A percentile compares a stretch with the other conserved stretches of the same genome.
These are phyloP conservation scores for Biscogniauxia marginata DNA, from an alignment of 2,329 filamentous ascomycete genomes.

Conservation along the genomic window DNA sequence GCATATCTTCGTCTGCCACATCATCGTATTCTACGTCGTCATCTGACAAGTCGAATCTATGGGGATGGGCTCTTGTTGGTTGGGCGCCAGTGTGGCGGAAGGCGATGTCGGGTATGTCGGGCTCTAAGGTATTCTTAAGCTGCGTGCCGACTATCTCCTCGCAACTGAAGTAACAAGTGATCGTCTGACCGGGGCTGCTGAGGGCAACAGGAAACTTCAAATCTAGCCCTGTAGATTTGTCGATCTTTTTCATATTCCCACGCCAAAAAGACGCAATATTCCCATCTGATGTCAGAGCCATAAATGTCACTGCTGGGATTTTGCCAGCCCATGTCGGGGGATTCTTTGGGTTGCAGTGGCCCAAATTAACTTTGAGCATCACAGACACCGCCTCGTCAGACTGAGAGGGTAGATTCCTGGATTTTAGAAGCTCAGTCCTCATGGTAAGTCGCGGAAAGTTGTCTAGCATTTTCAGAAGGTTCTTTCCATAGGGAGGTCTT, in stretches of 20 bases:
- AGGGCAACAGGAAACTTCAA: slow-evolving; percentile 60
- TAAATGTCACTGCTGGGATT: slow-evolving; percentile 67
- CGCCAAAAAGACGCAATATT: slow-evolving; percentile 67
- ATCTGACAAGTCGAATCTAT: slow-evolving; percentile 4
- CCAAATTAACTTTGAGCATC: slow-evolving; percentile 64
- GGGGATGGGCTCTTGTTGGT: not conserved
- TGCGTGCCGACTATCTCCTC: slow-evolving; percentile 74
- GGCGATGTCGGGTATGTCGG: slow-evolving; percentile 33
- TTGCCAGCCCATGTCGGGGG: slow-evolving; percentile 62
- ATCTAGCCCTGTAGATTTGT: slow-evolving; percentile 54
- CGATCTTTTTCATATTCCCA: slow-evolving; percentile 62
- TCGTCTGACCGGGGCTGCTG: slow-evolving; percentile 50
- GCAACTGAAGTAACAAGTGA: slow-evolving; percentile 73
- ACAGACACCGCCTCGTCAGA: slow-evolving; percentile 50
- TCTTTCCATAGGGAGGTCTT: slow-evolving; percentile 79
- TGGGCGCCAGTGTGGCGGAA: slow-evolving; percentile 24
- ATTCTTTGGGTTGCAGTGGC: slow-evolving; percentile 66
- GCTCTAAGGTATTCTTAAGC: slow-evolving; percentile 28
- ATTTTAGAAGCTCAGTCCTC: slow-evolving; percentile 37
- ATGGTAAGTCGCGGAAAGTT: slow-evolving; percentile 65
- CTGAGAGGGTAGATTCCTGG: slow-evolving; percentile 31
- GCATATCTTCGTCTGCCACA: slow-evolving; percentile 43
- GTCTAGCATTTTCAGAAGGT: slow-evolving; percentile 61
- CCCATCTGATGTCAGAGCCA: slow-evolving; percentile 71
- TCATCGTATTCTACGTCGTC: slow-evolving; percentile 32